These are phyloP conservation scores for Mentha longifolia DNA, from an alignment of 257 asterid species.

Conservation along the genomic window DNA sequence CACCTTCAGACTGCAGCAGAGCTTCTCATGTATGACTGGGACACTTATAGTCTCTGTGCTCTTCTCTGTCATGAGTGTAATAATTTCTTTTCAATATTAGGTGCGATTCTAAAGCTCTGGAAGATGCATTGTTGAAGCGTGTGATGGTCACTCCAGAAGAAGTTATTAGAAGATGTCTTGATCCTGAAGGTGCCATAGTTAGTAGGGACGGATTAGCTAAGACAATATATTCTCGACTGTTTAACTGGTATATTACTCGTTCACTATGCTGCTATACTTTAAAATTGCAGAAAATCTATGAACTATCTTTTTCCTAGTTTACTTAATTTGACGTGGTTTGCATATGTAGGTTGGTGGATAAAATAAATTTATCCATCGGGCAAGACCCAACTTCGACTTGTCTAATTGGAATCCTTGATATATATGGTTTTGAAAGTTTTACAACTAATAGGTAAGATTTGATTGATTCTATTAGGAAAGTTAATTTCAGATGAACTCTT, in stretches of 20 bases:
- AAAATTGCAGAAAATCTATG: slow-evolving; percentile 16
- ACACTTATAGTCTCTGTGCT: slow-evolving; percentile 13
- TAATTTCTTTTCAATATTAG: slow-evolving; percentile 42
- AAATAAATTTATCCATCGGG: slow-evolving; percentile 83
- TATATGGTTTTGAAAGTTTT: slow-evolving; percentile 95
- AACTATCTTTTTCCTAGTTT: background rate
- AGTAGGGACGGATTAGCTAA: slow-evolving; percentile 95
- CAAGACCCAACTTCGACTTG: slow-evolving; percentile 75
- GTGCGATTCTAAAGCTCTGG: slow-evolving; percentile 72
- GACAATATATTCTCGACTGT: slow-evolving; percentile 83
- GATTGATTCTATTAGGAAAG: slow-evolving; percentile 24
- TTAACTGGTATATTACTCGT: slow-evolving; percentile 66
- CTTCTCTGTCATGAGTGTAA: slow-evolving; percentile 7
- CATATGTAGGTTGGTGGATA: slow-evolving; percentile 81
- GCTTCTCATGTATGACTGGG: slow-evolving; percentile 66
- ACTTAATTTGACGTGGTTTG: slow-evolving; percentile 33
- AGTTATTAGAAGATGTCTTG: slow-evolving; percentile 92
- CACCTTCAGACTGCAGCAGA: slow-evolving; percentile 82
- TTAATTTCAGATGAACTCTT: slow-evolving; percentile 14
- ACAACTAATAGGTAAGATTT: slow-evolving; percentile 68
- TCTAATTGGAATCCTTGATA: slow-evolving; percentile 92
- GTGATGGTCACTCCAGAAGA: slow-evolving; percentile 98
- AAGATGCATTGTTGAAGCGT: slow-evolving; percentile 87
- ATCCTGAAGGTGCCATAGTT: slow-evolving; percentile 77
- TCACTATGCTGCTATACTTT: slow-evolving; percentile 13